These are phyloP conservation scores for Ogataea allantospora DNA, from an alignment of 805 yeast genomes.

Conservation along the genomic window DNA sequence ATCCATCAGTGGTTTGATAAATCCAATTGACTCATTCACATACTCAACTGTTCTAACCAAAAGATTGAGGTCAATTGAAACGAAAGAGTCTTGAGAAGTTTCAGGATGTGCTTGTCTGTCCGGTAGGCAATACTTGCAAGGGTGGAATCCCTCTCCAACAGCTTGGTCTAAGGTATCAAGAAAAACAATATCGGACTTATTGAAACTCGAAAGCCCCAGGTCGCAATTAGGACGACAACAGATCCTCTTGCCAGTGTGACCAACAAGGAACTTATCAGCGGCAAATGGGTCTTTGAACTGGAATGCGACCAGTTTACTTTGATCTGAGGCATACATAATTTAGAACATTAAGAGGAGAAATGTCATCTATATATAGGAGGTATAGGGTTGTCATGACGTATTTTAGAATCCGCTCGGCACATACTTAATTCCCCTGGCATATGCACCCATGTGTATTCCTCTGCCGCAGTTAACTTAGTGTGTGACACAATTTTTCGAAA, in stretches of 20 bases:
- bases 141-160: slow-evolving; percentile 40
- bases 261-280: slow-evolving; percentile 54
- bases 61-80: slow-evolving; percentile 45
- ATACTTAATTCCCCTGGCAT: slow-evolving; percentile 8
- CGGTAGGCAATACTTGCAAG: slow-evolving; percentile 61
- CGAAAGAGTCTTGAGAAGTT: slow-evolving; percentile 25
- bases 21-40: slow-evolving; percentile 59
- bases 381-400: slow-evolving; percentile 8
- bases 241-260: slow-evolving; percentile 40
- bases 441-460: slow-evolving; percentile 2
- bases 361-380: slow-evolving; percentile 2
- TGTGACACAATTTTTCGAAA: neutral
- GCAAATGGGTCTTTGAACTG: slow-evolving; percentile 68
- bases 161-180: slow-evolving; percentile 44
- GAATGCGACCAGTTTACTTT: slow-evolving; percentile 59
- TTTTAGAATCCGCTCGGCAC: slow-evolving; percentile 2
- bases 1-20: slow-evolving; percentile 48
- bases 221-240: slow-evolving; percentile 74
- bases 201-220: slow-evolving; percentile 38
- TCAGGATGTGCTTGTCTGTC: slow-evolving; percentile 24
- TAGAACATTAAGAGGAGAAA: neutral
- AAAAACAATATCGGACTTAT: slow-evolving; percentile 47
- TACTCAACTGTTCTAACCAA: slow-evolving; percentile 49
- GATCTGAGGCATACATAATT: slow-evolving; percentile 40
- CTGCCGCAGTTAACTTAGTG: neutral